Evolutionary conservation across 108 stramenopile species (phyloP), one percentile per base, ranked within the genome.

Genomic region (Skeletonema tropicum): DNA sequence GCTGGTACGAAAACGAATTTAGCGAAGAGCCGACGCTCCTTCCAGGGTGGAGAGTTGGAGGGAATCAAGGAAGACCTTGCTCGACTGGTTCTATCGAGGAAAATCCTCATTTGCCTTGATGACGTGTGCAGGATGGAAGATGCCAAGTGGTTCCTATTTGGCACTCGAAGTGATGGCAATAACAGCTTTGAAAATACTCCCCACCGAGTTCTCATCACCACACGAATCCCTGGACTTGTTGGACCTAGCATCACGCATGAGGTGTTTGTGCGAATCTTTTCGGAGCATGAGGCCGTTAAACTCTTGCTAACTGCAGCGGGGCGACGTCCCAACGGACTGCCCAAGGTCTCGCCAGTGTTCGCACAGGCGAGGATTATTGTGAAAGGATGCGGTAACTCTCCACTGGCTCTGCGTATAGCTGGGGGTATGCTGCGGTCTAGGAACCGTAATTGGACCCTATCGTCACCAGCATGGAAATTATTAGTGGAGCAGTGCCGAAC

Each of bases 91-190:
- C 74, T 83, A 3, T 76, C 84, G 45, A 82, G 83, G 59, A 87
- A 86, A 61, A 75, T 92, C 35, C 78, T 94, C 30, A 90, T 94
- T 57, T 92, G 91, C 59, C 85, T 94, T 26, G 94, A 94, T 58
- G 94, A 94, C 57, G 94, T 94, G 5, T 92, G 90, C 82, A 72
- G 90, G 73, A 90, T 91, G 45, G 91, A 94, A 66, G 94, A 94
- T 62, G 94, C 91, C n/a, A 92, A 91, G 69, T 91, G 94, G 90
- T 94, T 94, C 61, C 77, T 94, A 23, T 94, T 94, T 72, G 91
- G 92, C 26, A 74, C 70, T 5, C 58, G 71, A 15, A 80, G 71
- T 21, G 78, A 74, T 49, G 72, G 67, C 36, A 57, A 71, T 12
- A 76, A 83, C 64, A 76, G 60, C 31, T 79, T 64, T 30, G 87